These are phyloP conservation scores for Syncephalastrum racemosum DNA, from an alignment of 371 early-diverging fungal species.

Conservation along the genomic window DNA sequence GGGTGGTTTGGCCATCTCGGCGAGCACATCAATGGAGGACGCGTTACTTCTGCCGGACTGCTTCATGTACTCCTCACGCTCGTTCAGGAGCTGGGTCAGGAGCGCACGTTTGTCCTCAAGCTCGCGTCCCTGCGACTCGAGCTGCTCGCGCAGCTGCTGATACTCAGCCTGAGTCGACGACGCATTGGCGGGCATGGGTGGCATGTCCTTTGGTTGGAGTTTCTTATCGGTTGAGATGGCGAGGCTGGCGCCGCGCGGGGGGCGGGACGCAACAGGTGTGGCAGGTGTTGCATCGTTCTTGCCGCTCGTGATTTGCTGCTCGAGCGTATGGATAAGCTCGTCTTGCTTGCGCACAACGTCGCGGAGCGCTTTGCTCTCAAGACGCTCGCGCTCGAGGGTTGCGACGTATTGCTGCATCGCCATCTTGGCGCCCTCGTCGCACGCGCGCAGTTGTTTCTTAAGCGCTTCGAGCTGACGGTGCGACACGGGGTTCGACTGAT, in stretches of 20 bases:
- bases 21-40: slow-evolving; percentile 37
- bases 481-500: slow-evolving; percentile 3
- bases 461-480: slow-evolving; percentile 21
- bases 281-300: slow-evolving; percentile 6
- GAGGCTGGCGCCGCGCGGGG: slow-evolving; percentile 10
- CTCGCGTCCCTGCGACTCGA: slow-evolving; percentile 35
- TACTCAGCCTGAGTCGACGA: not conserved
- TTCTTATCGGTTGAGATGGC: slow-evolving; percentile 7
- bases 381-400: slow-evolving; percentile 31
- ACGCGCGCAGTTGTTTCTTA: slow-evolving; percentile 26
- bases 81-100: slow-evolving; percentile 33
- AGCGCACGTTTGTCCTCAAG: slow-evolving; percentile 40
- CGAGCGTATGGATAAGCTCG: slow-evolving; percentile 34
- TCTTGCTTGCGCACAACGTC: slow-evolving; percentile 42
- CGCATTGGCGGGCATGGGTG: not conserved
- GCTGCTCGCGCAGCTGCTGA: slow-evolving; percentile 25
- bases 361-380: slow-evolving; percentile 24
- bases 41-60: slow-evolving; percentile 3
- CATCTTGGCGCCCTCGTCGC: slow-evolving; percentile 34
- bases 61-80: slow-evolving; percentile 30
- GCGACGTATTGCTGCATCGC: slow-evolving; percentile 34
- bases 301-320: slow-evolving; percentile 18
- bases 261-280: slow-evolving; percentile 7
- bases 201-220: not conserved
- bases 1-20: slow-evolving; percentile 19